Evolutionary conservation across 1,139 yeast species (phyloP), one percentile per base, ranked within the genome.

Genomic region (Suhomyces kunorum): DNA sequence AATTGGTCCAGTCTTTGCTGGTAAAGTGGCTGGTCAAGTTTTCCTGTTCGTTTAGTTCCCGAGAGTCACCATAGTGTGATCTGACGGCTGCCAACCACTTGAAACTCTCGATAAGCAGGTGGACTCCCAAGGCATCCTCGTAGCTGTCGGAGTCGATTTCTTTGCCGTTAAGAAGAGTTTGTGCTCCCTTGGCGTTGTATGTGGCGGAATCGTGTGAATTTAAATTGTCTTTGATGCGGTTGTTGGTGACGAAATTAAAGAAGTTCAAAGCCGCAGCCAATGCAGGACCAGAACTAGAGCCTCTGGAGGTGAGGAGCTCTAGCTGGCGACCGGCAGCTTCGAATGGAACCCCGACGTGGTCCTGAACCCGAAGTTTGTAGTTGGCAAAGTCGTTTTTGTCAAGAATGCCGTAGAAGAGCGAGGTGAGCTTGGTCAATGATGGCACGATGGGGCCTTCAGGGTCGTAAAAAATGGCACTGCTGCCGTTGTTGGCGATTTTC

Each of bases 31-130:
- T 39, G 28, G 68, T 61, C 23, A 76, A 54, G 6, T 51, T 47
- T 32, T 53, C 29, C 46, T 53, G 47, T 22, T 35, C 40, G 13
- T 45, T 45, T 9, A 23, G 3, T 8, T 36, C 22, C 29, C 59
- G 51, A 11, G 58, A 59, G 53, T 88, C 96, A 1, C 98, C 98
- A 17, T 90, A 72, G 51, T 87, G 76, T 13, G 92, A 80, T 44
- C 98, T 73, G 0, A 85, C 90, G 8, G 94, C 76, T 1, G 90
- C 87, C 75, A 88, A 76, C 96, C 96, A 92, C 61, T 90, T 90
- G 94, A 90, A 88, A 6, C 87, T 68, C 61, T 92, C 98, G 11
- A 89, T 68, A 11, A 88, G 58, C 40, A 87, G 72, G 54, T 87
- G 96, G 2, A 81, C 69, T n/a, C 76, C 71, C 5, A 74, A 53